phyloP scores from a whole-genome alignment of 1,139 yeast species.

The Candida labiduridarum region DNA sequence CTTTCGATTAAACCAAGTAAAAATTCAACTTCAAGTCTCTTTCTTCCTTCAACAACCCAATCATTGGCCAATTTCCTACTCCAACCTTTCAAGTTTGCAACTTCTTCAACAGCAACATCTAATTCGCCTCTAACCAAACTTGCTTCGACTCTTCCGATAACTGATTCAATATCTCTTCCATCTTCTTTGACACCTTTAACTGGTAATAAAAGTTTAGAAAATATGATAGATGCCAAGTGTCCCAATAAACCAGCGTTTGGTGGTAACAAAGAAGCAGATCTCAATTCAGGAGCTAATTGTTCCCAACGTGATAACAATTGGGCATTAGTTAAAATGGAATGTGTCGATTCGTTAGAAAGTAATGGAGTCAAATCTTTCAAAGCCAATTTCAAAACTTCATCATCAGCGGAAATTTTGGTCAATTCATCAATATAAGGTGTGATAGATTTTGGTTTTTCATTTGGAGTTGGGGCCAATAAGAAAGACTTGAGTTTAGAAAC shows the following conservation, averaged over 20 bases:
- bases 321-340: conserved; percentile 62
- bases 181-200: conserved; percentile 56
- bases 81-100: conserved; percentile 90
- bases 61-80: conserved; percentile 86
- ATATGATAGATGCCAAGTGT: conserved; percentile 76
- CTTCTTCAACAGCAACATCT: conserved; percentile 90
- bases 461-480: conserved; percentile 32
- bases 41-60: conserved; percentile 89
- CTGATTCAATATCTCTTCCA: conserved; percentile 86
- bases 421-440: conserved; percentile 52
- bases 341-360: conserved; percentile 52
- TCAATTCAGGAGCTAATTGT: conserved; percentile 78
- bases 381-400: conserved; percentile 43
- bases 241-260: conserved; percentile 96
- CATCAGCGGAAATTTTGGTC: conserved; percentile 45
- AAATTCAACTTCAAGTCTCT: conserved; percentile 85
- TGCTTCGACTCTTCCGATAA: conserved; percentile 82
- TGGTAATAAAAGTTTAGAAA: conserved; percentile 74
- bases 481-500: conserved; percentile 55
- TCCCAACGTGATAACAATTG: conserved; percentile 77
- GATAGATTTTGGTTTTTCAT: conserved; percentile 34
- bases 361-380: conserved; percentile 40
- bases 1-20: conserved; percentile 66
- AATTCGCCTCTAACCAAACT: conserved; percentile 77
- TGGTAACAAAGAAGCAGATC: conserved; percentile 86